Percentiles rank a stretch among this genome's conserved stretches.
phyloP scores from a whole-genome alignment of 2,329 filamentous ascomycete species.

The Amauroascus verrucosus region DNA sequence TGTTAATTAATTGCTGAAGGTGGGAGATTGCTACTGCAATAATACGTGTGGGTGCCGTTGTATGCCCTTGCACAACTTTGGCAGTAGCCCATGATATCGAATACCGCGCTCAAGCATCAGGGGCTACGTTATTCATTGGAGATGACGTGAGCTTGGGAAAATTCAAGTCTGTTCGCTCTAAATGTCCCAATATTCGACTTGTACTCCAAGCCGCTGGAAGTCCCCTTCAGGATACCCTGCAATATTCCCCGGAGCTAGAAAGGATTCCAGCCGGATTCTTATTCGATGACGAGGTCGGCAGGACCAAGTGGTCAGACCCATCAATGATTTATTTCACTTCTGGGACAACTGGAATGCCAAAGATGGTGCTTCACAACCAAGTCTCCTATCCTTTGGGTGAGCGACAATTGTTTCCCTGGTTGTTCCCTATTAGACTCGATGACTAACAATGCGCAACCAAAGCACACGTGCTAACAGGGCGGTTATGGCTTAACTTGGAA shows the following conservation, averaged over 20 bases:
- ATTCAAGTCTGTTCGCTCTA: constrained; percentile 23
- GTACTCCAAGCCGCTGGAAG: constrained; percentile 25
- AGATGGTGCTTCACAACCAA: constrained; percentile 36
- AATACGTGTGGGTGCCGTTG: constrained; percentile 29
- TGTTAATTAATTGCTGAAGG: too few species aligned
- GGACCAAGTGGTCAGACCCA: constrained; percentile 23
- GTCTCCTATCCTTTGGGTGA: constrained; percentile 32
- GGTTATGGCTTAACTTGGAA: constrained; percentile 29
- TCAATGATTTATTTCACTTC: constrained; percentile 34
- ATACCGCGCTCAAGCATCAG: constrained; percentile 27
- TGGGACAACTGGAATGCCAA: constrained; percentile 34
- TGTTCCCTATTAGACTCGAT: neutral
- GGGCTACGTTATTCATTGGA: constrained; percentile 32
- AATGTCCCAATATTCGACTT: constrained; percentile 26
- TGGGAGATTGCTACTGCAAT: constrained; percentile 33
- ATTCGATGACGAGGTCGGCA: constrained; percentile 14
- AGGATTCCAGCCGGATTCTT: constrained; percentile 20
- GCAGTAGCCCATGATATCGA: constrained; percentile 34
- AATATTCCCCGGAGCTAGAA: constrained; percentile 22
- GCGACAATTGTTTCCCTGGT: neutral
- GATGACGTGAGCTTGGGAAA: constrained; percentile 28
- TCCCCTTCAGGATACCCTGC: constrained; percentile 20
- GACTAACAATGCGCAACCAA: neutral
- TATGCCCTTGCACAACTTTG: constrained; percentile 32
- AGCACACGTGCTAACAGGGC: constrained; percentile 32